Conservation (phyloP, 208 protist genomes). For the Perkinsela sp. region DNA sequence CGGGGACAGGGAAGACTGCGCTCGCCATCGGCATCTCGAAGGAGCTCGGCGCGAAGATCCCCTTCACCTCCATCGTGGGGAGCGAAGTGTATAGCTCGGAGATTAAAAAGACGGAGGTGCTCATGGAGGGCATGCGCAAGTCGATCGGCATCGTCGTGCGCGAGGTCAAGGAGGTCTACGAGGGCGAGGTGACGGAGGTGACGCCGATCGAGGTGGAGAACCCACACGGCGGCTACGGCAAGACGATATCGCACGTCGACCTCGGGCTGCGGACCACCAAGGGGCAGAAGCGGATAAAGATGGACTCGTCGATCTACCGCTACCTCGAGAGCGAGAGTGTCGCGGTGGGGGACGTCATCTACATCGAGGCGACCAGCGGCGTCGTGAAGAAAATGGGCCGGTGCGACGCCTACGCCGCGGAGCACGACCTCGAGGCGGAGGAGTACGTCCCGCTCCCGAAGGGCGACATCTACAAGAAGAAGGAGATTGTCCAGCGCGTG, state of each 20-base stretch:
- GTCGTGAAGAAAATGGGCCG: conserved; percentile 84
- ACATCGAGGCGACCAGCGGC: conserved; percentile 95
- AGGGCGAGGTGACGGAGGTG: conserved; percentile 93
- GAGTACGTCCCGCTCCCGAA: conserved; percentile 98
- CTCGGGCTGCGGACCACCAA: conserved; percentile 93
- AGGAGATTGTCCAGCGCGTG: conserved; percentile 96
- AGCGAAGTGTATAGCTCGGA: conserved; percentile 98
- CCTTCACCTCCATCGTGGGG: conserved; percentile 94
- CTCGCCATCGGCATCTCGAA: conserved; percentile 89
- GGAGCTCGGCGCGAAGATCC: conserved; percentile 96
- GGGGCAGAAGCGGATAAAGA: conserved; percentile 87
- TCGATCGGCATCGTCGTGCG: conserved; percentile 98
- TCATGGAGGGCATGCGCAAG: conserved; percentile 98
- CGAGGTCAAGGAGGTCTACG: conserved; percentile 99
- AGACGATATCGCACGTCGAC: conserved; percentile 90
- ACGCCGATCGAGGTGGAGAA: conserved; percentile 92
- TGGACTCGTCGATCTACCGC: conserved; percentile 97
- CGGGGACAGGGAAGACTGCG: conserved; percentile 90
- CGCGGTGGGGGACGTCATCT: conserved; percentile 95
- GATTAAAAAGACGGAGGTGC: conserved; percentile 98
- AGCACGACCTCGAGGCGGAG: conserved; percentile 91
- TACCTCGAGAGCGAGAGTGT: conserved; percentile 94
- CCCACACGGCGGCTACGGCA: conserved; percentile 85
- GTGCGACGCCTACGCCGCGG: conserved; percentile 76
- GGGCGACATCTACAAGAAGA: conserved; percentile 99